A percentile compares a stretch with the other conserved stretches of the same genome.
phyloP scores from a whole-genome alignment of 2,329 filamentous ascomycete genomes.

The Byssochlamys sp. region DNA sequence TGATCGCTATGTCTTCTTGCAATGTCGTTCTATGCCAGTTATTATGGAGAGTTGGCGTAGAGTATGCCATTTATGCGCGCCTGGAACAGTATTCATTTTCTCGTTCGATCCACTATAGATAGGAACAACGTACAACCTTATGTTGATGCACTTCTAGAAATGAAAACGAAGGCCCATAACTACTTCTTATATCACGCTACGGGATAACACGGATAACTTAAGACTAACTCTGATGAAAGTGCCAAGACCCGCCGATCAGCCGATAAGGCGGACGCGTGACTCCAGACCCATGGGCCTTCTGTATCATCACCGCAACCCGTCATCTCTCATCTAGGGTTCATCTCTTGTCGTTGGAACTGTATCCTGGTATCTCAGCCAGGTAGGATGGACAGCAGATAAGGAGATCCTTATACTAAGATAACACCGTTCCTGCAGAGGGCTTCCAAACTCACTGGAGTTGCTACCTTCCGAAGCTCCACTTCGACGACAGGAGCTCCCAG shows the following conservation, averaged over 20 bases:
- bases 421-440: background rate
- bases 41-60: background rate
- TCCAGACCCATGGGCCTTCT: background rate
- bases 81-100: background rate
- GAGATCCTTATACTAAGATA: background rate
- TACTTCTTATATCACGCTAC: too few relatives aligned
- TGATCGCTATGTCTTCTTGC: background rate
- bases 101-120: background rate
- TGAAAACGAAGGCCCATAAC: background rate
- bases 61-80: background rate
- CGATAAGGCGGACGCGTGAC: background rate
- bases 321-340: background rate
- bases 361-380: background rate
- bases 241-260: background rate
- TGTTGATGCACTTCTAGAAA: background rate
- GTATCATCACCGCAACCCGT: background rate
- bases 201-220: background rate
- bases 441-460: background rate
- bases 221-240: background rate
- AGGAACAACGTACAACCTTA: background rate
- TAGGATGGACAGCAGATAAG: background rate
- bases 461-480: background rate
- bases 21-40: background rate
- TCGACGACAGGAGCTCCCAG: background rate
- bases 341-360: background rate